A percentile compares a stretch with the other conserved stretches of the same genome.
These are phyloP conservation scores for Saccharomycodes ludwigii DNA, from an alignment of 805 yeast genomes.

Conservation along the genomic window DNA sequence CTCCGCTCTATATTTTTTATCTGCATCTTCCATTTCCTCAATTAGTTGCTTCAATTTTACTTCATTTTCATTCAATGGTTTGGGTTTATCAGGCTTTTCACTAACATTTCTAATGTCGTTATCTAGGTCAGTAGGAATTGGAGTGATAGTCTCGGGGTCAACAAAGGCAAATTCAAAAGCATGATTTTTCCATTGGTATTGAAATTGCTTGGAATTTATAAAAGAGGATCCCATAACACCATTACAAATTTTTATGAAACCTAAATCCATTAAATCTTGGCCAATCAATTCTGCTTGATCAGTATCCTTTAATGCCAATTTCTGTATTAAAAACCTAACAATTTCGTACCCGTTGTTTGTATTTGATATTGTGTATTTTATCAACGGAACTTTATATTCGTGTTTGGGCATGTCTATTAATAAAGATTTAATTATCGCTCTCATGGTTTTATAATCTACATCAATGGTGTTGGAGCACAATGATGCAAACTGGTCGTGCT, in stretches of 20 bases:
- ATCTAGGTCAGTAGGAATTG: neutral
- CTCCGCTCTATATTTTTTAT: constrained; percentile 39
- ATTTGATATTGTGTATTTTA: constrained; percentile 23
- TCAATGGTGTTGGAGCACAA: constrained; percentile 16
- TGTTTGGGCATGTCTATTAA: constrained; percentile 38
- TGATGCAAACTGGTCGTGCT: constrained; percentile 18
- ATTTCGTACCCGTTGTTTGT: constrained; percentile 24
- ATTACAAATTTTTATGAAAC: constrained; percentile 40
- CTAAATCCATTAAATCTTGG: constrained; percentile 51
- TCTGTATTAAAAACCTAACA: constrained; percentile 17
- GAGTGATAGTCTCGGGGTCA: constrained; percentile 1
- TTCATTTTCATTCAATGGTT: constrained; percentile 18
- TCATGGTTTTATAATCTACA: constrained; percentile 23
- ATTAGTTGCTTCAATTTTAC: constrained; percentile 38
- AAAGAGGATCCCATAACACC: constrained; percentile 54
- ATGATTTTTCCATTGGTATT: constrained; percentile 69
- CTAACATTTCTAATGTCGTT: constrained; percentile 4
- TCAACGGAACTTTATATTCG: constrained; percentile 49
- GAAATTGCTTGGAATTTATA: constrained; percentile 61
- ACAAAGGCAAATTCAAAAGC: constrained; percentile 37
- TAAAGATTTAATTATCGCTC: constrained; percentile 29
- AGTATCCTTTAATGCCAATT: constrained; percentile 25
- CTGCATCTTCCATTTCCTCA: constrained; percentile 47
- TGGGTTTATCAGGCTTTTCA: constrained; percentile 3
- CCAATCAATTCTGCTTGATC: constrained; percentile 63